phyloP scores from a whole-genome alignment of 331 rosid genomes.

The Acacia concinna region DNA sequence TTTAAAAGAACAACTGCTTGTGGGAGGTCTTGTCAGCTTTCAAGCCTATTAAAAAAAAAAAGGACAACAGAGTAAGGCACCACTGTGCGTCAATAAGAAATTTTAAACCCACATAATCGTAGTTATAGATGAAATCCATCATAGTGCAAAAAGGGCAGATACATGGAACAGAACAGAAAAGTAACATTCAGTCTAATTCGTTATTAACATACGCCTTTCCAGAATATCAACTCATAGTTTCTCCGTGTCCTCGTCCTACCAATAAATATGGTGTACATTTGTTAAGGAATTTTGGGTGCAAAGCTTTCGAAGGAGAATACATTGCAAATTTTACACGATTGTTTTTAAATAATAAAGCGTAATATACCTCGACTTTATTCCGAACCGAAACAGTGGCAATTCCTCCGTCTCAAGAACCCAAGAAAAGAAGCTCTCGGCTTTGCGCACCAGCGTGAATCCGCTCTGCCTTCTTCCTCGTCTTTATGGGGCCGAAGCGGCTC shows the following conservation, averaged over 20 bases:
- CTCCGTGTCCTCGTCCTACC: not conserved
- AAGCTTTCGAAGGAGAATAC: not conserved
- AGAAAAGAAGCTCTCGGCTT: not conserved
- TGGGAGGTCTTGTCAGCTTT: not conserved
- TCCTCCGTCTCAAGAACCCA: not conserved
- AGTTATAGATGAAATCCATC: not conserved
- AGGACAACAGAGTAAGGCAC: too few species aligned
- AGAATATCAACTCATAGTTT: not conserved
- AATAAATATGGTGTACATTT: not conserved
- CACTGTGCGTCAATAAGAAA: not conserved
- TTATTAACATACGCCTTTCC: not conserved
- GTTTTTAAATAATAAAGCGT: not conserved
- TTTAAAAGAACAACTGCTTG: not conserved
- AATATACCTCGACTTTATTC: not conserved
- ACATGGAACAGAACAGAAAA: not conserved
- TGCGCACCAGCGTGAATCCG: not conserved
- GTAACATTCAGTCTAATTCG: not conserved
- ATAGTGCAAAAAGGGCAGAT: not conserved
- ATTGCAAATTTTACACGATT: not conserved
- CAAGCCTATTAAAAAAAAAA: not conserved
- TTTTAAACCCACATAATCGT: not conserved
- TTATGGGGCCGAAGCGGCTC: too few species aligned
- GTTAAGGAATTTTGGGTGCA: too few species aligned
- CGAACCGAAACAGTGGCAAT: not conserved
- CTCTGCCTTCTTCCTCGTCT: not conserved